These are phyloP conservation scores for Westerdykella sp. DNA, from an alignment of 2,329 filamentous ascomycete genomes.

Conservation along the genomic window DNA sequence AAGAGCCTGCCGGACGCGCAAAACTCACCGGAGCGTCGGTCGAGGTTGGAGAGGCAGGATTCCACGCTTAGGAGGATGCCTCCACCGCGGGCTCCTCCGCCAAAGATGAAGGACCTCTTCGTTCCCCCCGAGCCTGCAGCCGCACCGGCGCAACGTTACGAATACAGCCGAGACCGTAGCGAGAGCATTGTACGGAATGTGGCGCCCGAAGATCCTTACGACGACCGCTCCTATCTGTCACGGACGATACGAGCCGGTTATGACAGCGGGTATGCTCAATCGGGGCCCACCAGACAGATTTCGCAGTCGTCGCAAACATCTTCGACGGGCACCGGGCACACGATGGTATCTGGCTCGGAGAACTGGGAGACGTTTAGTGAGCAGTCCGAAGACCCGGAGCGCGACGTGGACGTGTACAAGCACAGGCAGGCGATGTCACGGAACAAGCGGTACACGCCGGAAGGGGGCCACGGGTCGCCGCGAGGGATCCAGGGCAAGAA, in stretches of 20 bases:
- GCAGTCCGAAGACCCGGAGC: slow-evolving; percentile 60
- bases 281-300: slow-evolving; percentile 54
- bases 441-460: slow-evolving; percentile 54
- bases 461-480: slow-evolving; percentile 31
- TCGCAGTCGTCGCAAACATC: slow-evolving; percentile 56
- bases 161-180: slow-evolving; percentile 44
- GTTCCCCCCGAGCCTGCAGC: slow-evolving; percentile 44
- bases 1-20: slow-evolving; percentile 62
- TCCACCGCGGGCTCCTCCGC: slow-evolving; percentile 57
- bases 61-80: slow-evolving; percentile 37
- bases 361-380: slow-evolving; percentile 98
- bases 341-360: slow-evolving; percentile 73
- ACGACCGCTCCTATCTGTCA: slow-evolving; percentile 45
- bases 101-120: slow-evolving; percentile 84
- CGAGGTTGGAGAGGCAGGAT: slow-evolving; percentile 26
- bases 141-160: slow-evolving; percentile 42
- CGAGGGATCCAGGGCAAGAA: slow-evolving; percentile 33
- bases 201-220: slow-evolving; percentile 77
- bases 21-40: slow-evolving; percentile 71
- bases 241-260: slow-evolving; percentile 26
- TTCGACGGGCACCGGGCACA: slow-evolving; percentile 42
- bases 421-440: slow-evolving; percentile 64
- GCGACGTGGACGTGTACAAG: slow-evolving; percentile 73
- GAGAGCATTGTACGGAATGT: slow-evolving; percentile 55
- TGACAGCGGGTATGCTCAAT: slow-evolving; percentile 16